phyloP scores from a whole-genome alignment of 495 filamentous ascomycete species.

The Daldinia childiae region DNA sequence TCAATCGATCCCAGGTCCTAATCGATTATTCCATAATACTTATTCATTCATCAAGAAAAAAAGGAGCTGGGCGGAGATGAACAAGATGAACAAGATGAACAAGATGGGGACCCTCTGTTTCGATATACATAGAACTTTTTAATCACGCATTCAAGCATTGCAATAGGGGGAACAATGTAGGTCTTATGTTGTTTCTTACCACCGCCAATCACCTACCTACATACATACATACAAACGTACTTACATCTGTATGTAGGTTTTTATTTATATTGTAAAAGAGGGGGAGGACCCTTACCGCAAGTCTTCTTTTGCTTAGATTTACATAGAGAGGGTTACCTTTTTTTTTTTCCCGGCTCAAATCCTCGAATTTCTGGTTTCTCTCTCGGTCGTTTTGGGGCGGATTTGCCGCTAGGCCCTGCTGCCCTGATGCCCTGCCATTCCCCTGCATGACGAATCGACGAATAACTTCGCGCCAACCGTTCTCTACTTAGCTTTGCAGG shows the following conservation, averaged over 20 bases:
- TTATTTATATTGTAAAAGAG: background rate
- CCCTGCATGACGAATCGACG: constrained; percentile 38
- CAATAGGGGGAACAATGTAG: background rate
- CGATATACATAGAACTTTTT: background rate
- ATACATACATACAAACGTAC: background rate
- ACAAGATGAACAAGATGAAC: background rate
- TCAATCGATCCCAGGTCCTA: constrained; percentile 11
- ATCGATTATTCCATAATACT: constrained; percentile 7
- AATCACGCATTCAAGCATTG: background rate
- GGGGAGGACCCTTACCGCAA: too few species aligned
- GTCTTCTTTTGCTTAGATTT: too few species aligned
- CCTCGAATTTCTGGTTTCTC: background rate
- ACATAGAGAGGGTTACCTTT: background rate
- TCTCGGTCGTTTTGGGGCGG: background rate
- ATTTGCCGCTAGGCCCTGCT: constrained; percentile 8
- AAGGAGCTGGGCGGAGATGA: background rate
- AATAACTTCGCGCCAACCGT: constrained; percentile 39
- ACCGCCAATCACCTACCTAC: background rate
- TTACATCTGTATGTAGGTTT: background rate
- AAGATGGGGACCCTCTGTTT: background rate
- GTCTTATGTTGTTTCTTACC: background rate
- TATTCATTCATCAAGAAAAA: background rate
- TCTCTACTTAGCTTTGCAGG: constrained; percentile 13
- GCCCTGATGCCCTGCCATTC: constrained; percentile 32
- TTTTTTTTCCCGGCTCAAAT: background rate